These are phyloP conservation scores for Eucalyptus leucophloia DNA, from an alignment of 345 rosid genomes.

Conservation along the genomic window DNA sequence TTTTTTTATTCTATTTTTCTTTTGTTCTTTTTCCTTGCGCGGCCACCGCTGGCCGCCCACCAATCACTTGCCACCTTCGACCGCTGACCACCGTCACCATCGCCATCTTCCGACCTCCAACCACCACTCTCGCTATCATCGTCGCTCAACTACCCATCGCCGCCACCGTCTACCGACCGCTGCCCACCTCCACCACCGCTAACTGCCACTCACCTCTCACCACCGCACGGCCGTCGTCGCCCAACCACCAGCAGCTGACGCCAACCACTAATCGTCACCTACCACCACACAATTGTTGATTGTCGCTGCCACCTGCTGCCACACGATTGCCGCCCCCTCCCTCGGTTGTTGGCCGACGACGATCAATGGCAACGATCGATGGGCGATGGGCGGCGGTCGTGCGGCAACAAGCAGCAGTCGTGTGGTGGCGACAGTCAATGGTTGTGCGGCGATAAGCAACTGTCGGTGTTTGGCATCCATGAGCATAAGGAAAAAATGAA, in stretches of 20 bases:
- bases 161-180: accelerated
- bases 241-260: accelerated
- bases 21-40: too few species aligned
- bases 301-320: accelerated
- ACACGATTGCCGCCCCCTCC: accelerated
- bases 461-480: too few species aligned
- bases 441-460: too few species aligned
- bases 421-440: too few species aligned
- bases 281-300: accelerated
- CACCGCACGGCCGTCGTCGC: accelerated
- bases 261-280: accelerated
- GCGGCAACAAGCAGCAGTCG: too few species aligned
- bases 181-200: accelerated
- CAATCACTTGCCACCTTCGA: too few species aligned
- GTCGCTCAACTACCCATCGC: accelerated
- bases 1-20: too few species aligned
- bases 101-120: accelerated
- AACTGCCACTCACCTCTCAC: accelerated
- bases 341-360: accelerated
- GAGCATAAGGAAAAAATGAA: accelerated
- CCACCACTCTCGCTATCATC: accelerated
- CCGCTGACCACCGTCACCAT: accelerated
- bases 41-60: accelerated
- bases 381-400: too few species aligned
- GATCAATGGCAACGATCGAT: accelerated